A percentile compares a stretch with the other conserved stretches of the same genome.
Evolutionary conservation across 208 protist genomes (phyloP).

Genomic region (Acanthamoeba lenticulata): DNA sequence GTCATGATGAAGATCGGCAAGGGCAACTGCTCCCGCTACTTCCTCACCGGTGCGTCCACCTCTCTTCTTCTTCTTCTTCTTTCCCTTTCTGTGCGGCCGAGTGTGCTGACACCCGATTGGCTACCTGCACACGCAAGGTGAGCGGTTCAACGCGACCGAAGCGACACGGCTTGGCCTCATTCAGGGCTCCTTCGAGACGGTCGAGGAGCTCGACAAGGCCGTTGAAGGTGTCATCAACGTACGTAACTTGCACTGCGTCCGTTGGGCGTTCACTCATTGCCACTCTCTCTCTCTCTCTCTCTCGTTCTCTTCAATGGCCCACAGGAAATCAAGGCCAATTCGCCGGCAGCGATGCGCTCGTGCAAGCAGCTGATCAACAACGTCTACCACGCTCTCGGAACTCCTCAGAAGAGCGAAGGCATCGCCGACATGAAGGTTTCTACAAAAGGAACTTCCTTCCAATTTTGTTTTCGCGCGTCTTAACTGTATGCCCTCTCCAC

Average conservation of each 20-base stretch:
- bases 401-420: constrained; percentile 7
- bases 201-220: constrained; percentile 49
- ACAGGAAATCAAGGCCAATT: constrained; percentile 61
- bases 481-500: not conserved
- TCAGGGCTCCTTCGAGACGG: constrained; percentile 34
- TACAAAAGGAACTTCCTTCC: not conserved
- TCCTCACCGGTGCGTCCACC: constrained; percentile 27
- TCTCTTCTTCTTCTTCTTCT: not conserved
- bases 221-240: not conserved
- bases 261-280: not conserved
- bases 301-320: not conserved
- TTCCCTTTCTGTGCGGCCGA: not conserved
- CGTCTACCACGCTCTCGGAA: not conserved
- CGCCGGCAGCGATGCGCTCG: constrained; percentile 49
- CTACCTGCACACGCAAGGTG: not conserved
- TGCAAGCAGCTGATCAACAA: constrained; percentile 59
- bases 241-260: not conserved
- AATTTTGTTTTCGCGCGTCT: not conserved
- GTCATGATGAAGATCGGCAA: constrained; percentile 73
- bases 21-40: constrained; percentile 66
- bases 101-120: not conserved
- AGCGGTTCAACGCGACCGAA: constrained; percentile 62
- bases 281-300: not conserved
- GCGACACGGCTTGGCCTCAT: constrained; percentile 69
- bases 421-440: not conserved